Evolutionary conservation across 2,329 filamentous ascomycete genomes (phyloP).

Genomic region (Microcyclospora pomicola): DNA sequence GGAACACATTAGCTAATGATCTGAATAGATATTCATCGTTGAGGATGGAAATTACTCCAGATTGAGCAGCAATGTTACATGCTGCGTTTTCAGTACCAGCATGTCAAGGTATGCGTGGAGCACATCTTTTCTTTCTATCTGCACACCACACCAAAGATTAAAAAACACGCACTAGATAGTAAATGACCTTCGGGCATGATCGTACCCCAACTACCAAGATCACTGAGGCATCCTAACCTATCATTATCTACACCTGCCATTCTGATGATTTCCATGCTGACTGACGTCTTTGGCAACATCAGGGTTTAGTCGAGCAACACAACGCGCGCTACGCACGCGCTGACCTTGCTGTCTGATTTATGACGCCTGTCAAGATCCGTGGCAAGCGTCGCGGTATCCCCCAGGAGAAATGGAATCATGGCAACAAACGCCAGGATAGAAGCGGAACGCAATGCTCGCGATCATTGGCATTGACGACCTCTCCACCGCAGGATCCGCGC

Average conservation of each 20-base stretch:
- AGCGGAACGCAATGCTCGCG: conserved; percentile 3
- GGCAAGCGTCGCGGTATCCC: conserved; percentile 17
- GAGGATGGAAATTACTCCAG: too few species aligned
- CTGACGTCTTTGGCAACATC: too few species aligned
- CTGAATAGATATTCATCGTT: too few species aligned
- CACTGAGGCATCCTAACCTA: conserved; percentile 19
- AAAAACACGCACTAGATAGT: conserved; percentile 12
- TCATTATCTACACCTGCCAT: not conserved
- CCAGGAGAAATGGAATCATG: conserved; percentile 16
- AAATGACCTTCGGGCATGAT: conserved; percentile 25
- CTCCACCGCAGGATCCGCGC: not conserved
- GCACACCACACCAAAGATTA: conserved; percentile 6
- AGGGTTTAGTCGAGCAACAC: too few species aligned
- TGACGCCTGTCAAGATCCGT: conserved; percentile 21
- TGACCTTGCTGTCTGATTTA: not conserved
- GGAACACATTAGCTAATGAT: too few species aligned
- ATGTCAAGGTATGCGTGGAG: not conserved
- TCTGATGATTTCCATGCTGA: too few species aligned
- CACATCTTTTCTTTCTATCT: conserved; percentile 1
- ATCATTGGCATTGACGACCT: not conserved
- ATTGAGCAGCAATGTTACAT: too few species aligned
- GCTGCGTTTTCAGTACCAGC: too few species aligned
- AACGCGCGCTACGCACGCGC: too few species aligned
- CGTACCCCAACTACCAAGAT: conserved; percentile 26
- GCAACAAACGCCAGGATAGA: conserved; percentile 11